phyloP scores from a whole-genome alignment of 2,329 filamentous ascomycete species.

The Apiospora arundinis region DNA sequence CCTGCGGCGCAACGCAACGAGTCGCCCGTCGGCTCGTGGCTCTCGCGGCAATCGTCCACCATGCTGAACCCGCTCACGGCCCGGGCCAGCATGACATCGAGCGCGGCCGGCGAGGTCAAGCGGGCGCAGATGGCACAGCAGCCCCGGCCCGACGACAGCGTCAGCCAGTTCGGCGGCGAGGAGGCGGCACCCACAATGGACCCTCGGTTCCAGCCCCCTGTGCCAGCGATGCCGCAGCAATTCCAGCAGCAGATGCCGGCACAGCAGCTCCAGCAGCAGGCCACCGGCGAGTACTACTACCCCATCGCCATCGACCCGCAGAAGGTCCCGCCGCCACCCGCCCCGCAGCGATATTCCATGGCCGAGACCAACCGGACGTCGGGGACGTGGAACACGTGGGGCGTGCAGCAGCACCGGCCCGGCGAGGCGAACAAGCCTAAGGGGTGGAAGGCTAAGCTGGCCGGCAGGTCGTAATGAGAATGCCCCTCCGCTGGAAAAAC shows the following conservation, averaged over 20 bases:
- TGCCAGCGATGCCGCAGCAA: conserved; percentile 19
- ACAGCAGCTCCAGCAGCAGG: neutral
- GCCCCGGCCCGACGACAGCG: conserved; percentile 1
- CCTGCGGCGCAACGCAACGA: neutral
- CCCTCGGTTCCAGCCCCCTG: neutral
- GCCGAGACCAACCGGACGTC: conserved; percentile 22
- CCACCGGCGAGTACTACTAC: conserved; percentile 2
- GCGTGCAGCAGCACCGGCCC: conserved; percentile 25
- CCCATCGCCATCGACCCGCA: conserved; percentile 18
- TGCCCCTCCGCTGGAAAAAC: neutral
- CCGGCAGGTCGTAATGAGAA: neutral
- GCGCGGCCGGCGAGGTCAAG: conserved; percentile 19
- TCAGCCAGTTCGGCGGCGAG: neutral
- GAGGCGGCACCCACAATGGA: neutral
- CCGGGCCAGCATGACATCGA: conserved; percentile 24
- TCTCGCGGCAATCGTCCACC: conserved; percentile 14
- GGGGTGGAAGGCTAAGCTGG: conserved; percentile 23
- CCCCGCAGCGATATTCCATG: neutral
- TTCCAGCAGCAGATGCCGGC: conserved; percentile 11
- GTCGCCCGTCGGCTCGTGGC: conserved; percentile 23
- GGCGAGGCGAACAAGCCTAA: neutral
- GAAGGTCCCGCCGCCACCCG: conserved; percentile 20
- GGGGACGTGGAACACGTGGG: conserved; percentile 26
- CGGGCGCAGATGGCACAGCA: neutral
- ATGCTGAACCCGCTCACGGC: conserved; percentile 25